Evolutionary conservation across 164 flowering plant genomes (phyloP).

Genomic region (Santalum album): DNA sequence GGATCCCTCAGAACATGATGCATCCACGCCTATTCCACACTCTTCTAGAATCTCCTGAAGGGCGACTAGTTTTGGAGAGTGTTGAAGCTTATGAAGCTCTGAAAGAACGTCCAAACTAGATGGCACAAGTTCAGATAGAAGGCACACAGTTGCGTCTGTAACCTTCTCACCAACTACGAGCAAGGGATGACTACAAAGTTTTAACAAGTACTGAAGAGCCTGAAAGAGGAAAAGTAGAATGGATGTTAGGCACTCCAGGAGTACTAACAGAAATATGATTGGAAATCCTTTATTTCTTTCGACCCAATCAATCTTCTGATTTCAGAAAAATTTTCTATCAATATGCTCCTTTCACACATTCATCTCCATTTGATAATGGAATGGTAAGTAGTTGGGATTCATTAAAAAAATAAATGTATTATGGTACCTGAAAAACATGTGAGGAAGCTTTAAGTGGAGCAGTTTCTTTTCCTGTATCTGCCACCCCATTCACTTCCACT

Average conservation of each 20-base stretch:
- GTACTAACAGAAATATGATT: not conserved
- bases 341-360: too few relatives aligned
- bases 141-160: slow-evolving; percentile 36
- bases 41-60: slow-evolving; percentile 95
- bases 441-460: slow-evolving; percentile 65
- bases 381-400: too few relatives aligned
- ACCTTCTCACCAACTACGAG: slow-evolving; percentile 74
- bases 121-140: slow-evolving; percentile 53
- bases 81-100: slow-evolving; percentile 73
- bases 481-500: slow-evolving; percentile 41
- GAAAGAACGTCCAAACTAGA: slow-evolving; percentile 40
- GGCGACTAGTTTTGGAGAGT: slow-evolving; percentile 95
- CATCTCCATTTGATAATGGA: too few relatives aligned
- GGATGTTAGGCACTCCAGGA: not conserved
- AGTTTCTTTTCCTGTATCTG: slow-evolving; percentile 31
- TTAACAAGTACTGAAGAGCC: slow-evolving; percentile 96
- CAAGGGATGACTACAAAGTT: slow-evolving; percentile 98
- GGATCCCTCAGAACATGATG: slow-evolving; percentile 54
- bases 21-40: slow-evolving; percentile 93
- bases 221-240: slow-evolving; percentile 22
- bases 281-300: too few relatives aligned
- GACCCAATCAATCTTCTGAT: too few relatives aligned
- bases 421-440: slow-evolving; percentile 88
- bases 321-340: too few relatives aligned
- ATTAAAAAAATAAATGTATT: not conserved